Conservation (phyloP, 257 asterid genomes). For the Ballota nigra region DNA sequence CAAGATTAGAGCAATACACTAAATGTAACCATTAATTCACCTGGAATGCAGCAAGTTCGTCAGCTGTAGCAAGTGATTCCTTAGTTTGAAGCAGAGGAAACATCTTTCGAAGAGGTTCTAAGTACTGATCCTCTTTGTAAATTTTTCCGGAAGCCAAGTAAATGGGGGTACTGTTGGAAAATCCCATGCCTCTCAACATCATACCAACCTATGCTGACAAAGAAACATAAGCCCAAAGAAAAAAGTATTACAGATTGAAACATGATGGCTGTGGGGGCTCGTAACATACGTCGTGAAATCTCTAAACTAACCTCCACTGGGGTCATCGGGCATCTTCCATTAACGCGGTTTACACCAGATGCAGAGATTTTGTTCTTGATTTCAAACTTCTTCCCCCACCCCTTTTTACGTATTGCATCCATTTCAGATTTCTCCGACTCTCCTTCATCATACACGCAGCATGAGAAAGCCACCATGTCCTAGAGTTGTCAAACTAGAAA, state of each 20-base stretch:
- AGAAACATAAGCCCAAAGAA: constrained; percentile 39
- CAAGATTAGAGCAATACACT: too few relatives aligned
- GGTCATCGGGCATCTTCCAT: constrained; percentile 89
- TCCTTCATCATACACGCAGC: constrained; percentile 77
- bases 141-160: constrained; percentile 85
- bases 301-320: constrained; percentile 79
- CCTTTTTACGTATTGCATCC: constrained; percentile 63
- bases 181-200: constrained; percentile 98
- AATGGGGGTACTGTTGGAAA: constrained; percentile 62
- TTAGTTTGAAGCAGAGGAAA: constrained; percentile 78
- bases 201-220: constrained; percentile 95
- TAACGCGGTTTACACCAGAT: constrained; percentile 68
- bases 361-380: constrained; percentile 39
- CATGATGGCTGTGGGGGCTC: background rate
- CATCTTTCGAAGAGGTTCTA: constrained; percentile 71
- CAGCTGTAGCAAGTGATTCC: constrained; percentile 65
- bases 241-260: constrained; percentile 32
- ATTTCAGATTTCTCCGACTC: constrained; percentile 57
- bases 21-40: constrained; percentile 31
- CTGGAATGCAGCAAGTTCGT: constrained; percentile 70
- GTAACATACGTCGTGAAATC: background rate
- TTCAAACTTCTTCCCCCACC: constrained; percentile 80
- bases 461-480: constrained; percentile 97
- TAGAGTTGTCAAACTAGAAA: constrained; percentile 13
- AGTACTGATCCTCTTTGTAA: constrained; percentile 54